These are phyloP conservation scores for Cyclotella atomus DNA, from an alignment of 108 stramenopile genomes.

Conservation along the genomic window DNA sequence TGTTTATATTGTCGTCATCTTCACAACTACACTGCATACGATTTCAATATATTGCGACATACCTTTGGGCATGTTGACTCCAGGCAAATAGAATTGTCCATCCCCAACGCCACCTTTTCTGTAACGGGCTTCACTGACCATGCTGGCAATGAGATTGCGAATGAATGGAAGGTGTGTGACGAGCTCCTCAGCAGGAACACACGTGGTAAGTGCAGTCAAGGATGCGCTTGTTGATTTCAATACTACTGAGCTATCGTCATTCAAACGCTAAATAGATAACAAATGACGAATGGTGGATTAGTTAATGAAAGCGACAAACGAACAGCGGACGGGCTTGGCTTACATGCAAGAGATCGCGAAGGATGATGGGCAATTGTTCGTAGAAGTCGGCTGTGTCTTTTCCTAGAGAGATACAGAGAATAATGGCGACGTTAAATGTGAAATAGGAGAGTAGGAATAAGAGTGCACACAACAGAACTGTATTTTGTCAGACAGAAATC, in stretches of 20 bases:
- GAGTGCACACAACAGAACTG: no score
- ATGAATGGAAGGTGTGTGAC: conserved; percentile 91
- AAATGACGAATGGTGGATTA: neutral
- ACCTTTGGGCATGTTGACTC: conserved; percentile 94
- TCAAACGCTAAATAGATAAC: conserved; percentile 60
- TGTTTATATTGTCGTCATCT: conserved; percentile 58
- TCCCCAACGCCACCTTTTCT: conserved; percentile 88
- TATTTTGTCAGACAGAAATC: conserved; percentile 23
- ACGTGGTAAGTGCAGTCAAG: conserved; percentile 75
- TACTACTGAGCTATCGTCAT: conserved; percentile 83
- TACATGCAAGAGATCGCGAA: conserved; percentile 86
- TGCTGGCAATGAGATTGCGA: conserved; percentile 87
- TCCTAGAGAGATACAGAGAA: conserved; percentile 57
- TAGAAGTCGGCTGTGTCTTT: conserved; percentile 87
- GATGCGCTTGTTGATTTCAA: conserved; percentile 70
- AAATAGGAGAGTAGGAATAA: no score
- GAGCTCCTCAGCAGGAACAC: conserved; percentile 91
- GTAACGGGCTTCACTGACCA: conserved; percentile 89
- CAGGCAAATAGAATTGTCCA: conserved; percentile 91
- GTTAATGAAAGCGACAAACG: neutral
- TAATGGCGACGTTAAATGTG: conserved; percentile 13
- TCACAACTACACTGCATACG: conserved; percentile 5
- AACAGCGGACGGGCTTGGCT: neutral
- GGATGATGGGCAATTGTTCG: conserved; percentile 81
- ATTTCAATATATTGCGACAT: conserved; percentile 16